Evolutionary conservation across 2,329 filamentous ascomycete species (phyloP).

Genomic region (Fusarium secorum): DNA sequence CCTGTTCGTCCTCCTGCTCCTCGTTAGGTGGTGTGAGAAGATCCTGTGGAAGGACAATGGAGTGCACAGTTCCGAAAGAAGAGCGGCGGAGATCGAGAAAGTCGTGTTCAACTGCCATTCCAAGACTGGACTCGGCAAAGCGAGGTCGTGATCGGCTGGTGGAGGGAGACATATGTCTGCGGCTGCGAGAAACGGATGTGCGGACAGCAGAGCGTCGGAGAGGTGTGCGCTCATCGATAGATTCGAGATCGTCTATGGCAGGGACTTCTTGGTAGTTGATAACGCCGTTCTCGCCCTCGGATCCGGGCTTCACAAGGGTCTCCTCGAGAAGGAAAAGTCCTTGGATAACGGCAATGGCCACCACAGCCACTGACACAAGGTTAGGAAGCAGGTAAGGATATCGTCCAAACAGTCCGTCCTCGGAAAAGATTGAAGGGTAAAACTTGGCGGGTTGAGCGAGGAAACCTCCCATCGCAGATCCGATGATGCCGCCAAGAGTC

Average conservation of each 20-base stretch:
- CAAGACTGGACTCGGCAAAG: slow-evolving; percentile 35
- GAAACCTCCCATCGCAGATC: slow-evolving; percentile 82
- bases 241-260: slow-evolving; percentile 35
- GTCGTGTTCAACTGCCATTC: slow-evolving; percentile 33
- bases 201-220: slow-evolving; percentile 32
- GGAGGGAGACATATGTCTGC: slow-evolving; percentile 25
- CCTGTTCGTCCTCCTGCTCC: slow-evolving; percentile 18
- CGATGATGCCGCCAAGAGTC: slow-evolving; percentile 86
- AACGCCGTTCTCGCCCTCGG: background rate
- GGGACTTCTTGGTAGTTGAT: slow-evolving; percentile 34
- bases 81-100: slow-evolving; percentile 41
- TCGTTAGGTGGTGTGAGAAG: slow-evolving; percentile 25
- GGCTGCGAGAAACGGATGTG: slow-evolving; percentile 14
- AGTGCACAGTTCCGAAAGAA: slow-evolving; percentile 54
- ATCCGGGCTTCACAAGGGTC: slow-evolving; percentile 42
- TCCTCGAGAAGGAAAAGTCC: slow-evolving; percentile 68
- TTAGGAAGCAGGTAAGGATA: slow-evolving; percentile 65
- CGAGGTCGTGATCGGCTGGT: slow-evolving; percentile 28
- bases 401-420: slow-evolving; percentile 58
- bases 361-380: slow-evolving; percentile 67
- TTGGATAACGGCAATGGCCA: slow-evolving; percentile 70
- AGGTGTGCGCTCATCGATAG: slow-evolving; percentile 23
- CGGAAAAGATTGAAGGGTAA: slow-evolving; percentile 74
- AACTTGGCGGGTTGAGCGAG: slow-evolving; percentile 64
- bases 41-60: slow-evolving; percentile 45